Evolutionary conservation across 2,329 filamentous ascomycete species (phyloP), one percentile per base, ranked within the genome.

Genomic region (Harringtonia lauricola): DNA sequence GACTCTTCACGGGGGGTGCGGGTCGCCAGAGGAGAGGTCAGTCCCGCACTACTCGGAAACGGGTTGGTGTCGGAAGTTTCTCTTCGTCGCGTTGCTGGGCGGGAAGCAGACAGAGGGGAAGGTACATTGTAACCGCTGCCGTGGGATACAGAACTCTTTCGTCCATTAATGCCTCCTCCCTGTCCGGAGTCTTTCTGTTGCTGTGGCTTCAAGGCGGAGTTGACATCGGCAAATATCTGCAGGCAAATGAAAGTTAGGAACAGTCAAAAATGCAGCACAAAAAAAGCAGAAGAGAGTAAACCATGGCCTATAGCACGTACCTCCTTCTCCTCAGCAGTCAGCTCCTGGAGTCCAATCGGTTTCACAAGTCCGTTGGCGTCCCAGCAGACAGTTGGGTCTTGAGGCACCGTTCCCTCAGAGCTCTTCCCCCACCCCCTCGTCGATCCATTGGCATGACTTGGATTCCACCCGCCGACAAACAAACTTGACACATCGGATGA

Each of bases 351-450:
- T 26, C 79, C 79, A 51, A 95, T 68, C 8, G 89, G 87, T 50
- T 76, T 73, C 36, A 79, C 71, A 42, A 74, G 72, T 21, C 85
- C 87, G 47, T 74, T 72, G 46, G 74, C 65, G 57, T 94, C 86
- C 92, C 90, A 98, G 61, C 89, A 96, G 35, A 90, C 77, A 49
- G 92, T 87, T n/a, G 89, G 86, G 36, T 90, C 88, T 56, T 84
- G 78, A 46, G 80, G 80, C 49, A 74, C 69, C 50, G 87, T 83
- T 47, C 74, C 74, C 51, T 95, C 88, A 46, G 76, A 75, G 52
- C 71, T 73, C 61, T 89, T 87, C 41, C 84, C 85, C 87, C 87
- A 94, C 43, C 76, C 74, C 60, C 79, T 64, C 61, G 76, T 54
- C 61, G 71, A 55, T 58, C 81, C 79, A 53, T 87, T 88, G 34